Percentiles rank a stretch among this genome's conserved stretches.
Conservation (phyloP, 164 flowering plant genomes). For the Magnolia changhungtana region DNA sequence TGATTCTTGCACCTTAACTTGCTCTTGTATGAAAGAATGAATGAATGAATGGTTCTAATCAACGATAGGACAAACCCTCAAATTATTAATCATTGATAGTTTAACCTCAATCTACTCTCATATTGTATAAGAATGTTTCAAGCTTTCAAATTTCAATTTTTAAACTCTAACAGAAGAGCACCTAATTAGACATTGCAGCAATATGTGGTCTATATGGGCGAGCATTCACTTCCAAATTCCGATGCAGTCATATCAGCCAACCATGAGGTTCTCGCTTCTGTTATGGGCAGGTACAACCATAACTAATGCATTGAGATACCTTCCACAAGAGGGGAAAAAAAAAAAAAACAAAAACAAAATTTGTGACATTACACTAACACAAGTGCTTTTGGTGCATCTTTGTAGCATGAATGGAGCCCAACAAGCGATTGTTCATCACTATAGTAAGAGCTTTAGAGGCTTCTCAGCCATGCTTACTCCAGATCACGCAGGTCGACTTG, state of each 20-base stretch:
- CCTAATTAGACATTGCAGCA: conserved; percentile 14
- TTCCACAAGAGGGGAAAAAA: neutral
- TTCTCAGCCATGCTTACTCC: conserved; percentile 50
- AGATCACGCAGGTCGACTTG: conserved; percentile 30
- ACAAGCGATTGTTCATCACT: conserved; percentile 33
- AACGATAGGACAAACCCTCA: neutral
- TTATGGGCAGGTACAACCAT: conserved; percentile 17
- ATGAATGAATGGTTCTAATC: too few species aligned
- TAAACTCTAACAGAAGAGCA: neutral
- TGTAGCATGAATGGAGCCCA: conserved; percentile 17
- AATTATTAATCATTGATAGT: neutral
- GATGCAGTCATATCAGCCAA: conserved; percentile 25
- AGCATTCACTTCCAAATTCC: conserved; percentile 18
- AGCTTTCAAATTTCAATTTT: neutral
- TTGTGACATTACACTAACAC: too few species aligned
- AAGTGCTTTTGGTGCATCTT: neutral
- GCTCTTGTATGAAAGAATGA: neutral
- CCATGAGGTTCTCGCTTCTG: conserved; percentile 20
- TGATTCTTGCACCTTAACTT: too few species aligned
- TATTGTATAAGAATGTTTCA: neutral
- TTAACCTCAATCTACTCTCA: neutral
- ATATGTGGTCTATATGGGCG: conserved; percentile 38
- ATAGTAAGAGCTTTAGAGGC: conserved; percentile 54
- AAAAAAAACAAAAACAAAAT: neutral
- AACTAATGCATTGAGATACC: neutral